Evolutionary conservation across 345 rosid genomes (phyloP).

Genomic region (sweet orange (Citrus sinensis)): DVS_A1.0 CM039162.1:10855001-10855500

Average conservation of each 20-base stretch:
- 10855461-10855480: not conserved
- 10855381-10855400: too few species aligned
- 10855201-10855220: not conserved
- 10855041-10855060: slow-evolving; percentile 11
- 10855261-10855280: not conserved
- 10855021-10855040: not conserved
- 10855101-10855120: slow-evolving; percentile 17
- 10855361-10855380: not conserved
- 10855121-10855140: slow-evolving; percentile 21
- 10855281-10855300: not conserved
- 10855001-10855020: not conserved
- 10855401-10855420: too few species aligned
- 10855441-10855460: not conserved
- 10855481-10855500: not conserved
- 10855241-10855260: not conserved
- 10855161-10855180: slow-evolving; percentile 1
- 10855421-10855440: too few species aligned
- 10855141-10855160: slow-evolving; percentile 1
- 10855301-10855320: not conserved
- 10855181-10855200: not conserved
- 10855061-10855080: slow-evolving; percentile 17
- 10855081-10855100: slow-evolving; percentile 24
- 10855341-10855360: not conserved
- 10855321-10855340: not conserved
- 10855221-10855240: not conserved